Evolutionary conservation across 129 eudicot species (phyloP), one percentile per base, ranked within the genome.

Genomic region (Chrysanthemum lavandulifolium): DNA sequence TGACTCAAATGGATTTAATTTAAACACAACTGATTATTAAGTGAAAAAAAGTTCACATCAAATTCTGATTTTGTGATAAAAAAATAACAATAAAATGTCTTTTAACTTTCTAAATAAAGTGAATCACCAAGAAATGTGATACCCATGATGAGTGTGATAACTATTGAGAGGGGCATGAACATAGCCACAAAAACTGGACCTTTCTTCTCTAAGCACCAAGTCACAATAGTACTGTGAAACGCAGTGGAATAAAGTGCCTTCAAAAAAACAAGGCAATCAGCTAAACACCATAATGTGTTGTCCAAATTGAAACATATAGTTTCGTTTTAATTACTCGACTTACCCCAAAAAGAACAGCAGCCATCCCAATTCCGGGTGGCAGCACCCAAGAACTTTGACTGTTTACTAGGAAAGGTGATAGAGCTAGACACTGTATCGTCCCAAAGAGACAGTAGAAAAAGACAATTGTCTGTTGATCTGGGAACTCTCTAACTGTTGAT

Each of bases 111-210:
- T 36, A 36, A 36, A 6, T 36, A 36, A 6, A 36, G 45, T 19
- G 67, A 71, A 56, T 84, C 86, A 68, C 82, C 82, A 13, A 85
- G 75, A 52, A 81, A 75, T 9, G 73, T 40, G 12, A 69, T 43
- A 4, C 86, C 89, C 78, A 75, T 52, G 52, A 68, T 21, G 6
- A 48, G 76, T 12, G 89, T 82, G 21, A 82, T 78, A 12, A 67
- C 78, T 29, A 85, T 85, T 4, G 72, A 14, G 29, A 82, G 62
- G 5, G 89, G 89, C 68, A 62, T 67, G 72, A 81, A 85, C 76
- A 72, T 59, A 6, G 85, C 78, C 25, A 85, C 86, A 27, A 71
- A 85, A n/a, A 85, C 71, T 0, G 89, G 86, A 18, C 89, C 89
- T 48, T 75, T 85, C 65, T 63, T 67, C 16, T 65, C 65, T 25